These are phyloP conservation scores for Periconia sp. DNA, from an alignment of 2,329 filamentous ascomycete genomes.

Conservation along the genomic window DNA sequence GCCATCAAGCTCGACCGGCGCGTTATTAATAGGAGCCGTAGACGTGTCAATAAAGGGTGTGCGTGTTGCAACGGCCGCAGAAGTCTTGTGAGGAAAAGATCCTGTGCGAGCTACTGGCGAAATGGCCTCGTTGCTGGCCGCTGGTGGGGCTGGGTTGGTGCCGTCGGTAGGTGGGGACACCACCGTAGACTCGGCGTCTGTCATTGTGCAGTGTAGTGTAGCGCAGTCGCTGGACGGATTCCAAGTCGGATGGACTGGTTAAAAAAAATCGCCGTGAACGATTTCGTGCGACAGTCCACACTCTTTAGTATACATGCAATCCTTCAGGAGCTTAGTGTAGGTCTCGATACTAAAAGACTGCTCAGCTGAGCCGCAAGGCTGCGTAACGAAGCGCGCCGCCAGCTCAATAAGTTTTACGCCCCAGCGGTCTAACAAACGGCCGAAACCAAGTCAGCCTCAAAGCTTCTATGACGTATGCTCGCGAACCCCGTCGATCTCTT, in stretches of 20 bases:
- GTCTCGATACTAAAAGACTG: no score
- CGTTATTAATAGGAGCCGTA: conserved; percentile 50
- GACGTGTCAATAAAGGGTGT: conserved; percentile 45
- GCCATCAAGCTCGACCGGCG: conserved; percentile 53
- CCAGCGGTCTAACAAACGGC: conserved; percentile 14
- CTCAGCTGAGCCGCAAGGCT: conserved; percentile 8
- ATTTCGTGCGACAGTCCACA: no score
- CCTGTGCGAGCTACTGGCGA: conserved; percentile 26
- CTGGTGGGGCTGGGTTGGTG: conserved; percentile 8
- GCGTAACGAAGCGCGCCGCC: background rate
- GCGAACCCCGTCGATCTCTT: no score
- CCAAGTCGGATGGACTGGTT: no score
- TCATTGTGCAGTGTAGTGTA: no score
- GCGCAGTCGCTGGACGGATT: no score
- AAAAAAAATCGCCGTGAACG: no score
- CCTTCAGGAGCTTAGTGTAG: no score
- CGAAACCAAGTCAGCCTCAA: conserved; percentile 13
- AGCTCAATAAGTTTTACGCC: background rate
- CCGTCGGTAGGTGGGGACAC: conserved; percentile 19
- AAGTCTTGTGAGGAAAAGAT: conserved; percentile 38
- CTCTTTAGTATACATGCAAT: no score
- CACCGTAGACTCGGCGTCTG: conserved; percentile 12
- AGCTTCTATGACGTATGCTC: conserved; percentile 8
- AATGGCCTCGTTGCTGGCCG: conserved; percentile 16
- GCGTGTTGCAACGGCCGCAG: conserved; percentile 24